Evolutionary conservation across 129 eudicot genomes (phyloP).

Genomic region (Flaveria brownii): DNA sequence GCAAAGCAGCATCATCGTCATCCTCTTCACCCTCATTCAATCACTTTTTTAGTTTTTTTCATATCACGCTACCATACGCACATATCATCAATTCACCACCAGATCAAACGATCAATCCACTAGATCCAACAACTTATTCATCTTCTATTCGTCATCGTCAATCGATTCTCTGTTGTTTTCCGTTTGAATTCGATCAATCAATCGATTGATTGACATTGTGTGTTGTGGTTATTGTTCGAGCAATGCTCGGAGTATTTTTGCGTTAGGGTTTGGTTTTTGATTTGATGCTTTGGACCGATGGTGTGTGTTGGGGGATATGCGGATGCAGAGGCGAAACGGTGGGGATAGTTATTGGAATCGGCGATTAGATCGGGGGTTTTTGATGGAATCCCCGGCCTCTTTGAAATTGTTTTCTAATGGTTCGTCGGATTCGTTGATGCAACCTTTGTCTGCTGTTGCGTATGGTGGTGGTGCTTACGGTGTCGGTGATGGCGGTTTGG

Average conservation of each 20-base stretch:
- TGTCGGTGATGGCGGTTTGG: constrained; percentile 11
- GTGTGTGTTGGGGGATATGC: constrained; percentile 31
- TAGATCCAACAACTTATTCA: constrained; percentile 19
- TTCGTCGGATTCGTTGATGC: constrained; percentile 32
- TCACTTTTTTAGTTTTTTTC: constrained; percentile 27
- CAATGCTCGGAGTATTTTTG: constrained; percentile 23
- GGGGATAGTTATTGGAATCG: constrained; percentile 31
- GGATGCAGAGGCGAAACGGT: constrained; percentile 34
- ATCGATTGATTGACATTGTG: constrained; percentile 16
- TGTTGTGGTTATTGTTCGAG: neutral
- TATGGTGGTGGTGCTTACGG: constrained; percentile 23
- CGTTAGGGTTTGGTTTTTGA: constrained; percentile 23
- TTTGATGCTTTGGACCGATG: constrained; percentile 27
- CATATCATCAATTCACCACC: neutral
- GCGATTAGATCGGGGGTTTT: constrained; percentile 31
- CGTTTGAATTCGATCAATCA: neutral
- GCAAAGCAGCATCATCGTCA: constrained; percentile 22
- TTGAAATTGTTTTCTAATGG: constrained; percentile 29
- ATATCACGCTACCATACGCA: constrained; percentile 33
- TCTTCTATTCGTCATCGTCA: neutral
- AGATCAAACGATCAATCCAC: neutral
- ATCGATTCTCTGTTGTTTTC: neutral
- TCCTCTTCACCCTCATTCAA: constrained; percentile 15
- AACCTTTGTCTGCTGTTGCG: constrained; percentile 20
- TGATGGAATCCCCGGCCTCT: constrained; percentile 33